Conservation (phyloP, 2,329 filamentous ascomycete species). For the Fusarium nurragi region DNA sequence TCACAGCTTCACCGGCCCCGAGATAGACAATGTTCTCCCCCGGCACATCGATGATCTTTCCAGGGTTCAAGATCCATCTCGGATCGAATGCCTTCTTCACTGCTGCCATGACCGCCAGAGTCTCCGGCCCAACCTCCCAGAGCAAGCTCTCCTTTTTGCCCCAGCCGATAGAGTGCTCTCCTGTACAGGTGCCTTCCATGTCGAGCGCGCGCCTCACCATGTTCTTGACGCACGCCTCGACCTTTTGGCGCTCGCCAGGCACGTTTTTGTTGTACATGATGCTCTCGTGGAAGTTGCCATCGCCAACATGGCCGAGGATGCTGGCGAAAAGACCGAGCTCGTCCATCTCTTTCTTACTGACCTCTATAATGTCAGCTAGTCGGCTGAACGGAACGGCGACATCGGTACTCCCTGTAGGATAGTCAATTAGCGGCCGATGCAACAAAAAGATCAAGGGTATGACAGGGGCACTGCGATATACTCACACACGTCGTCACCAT, state of each 20-base stretch:
- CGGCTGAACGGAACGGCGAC: slow-evolving; percentile 83
- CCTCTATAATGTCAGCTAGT: slow-evolving; percentile 78
- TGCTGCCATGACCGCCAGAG: slow-evolving; percentile 83
- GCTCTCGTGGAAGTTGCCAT: slow-evolving; percentile 93
- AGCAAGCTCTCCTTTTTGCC: slow-evolving; percentile 85
- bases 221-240: slow-evolving; percentile 83
- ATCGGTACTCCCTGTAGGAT: slow-evolving; percentile 74
- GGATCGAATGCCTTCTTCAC: slow-evolving; percentile 88
- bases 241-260: slow-evolving; percentile 74
- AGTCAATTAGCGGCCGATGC: not conserved
- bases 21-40: slow-evolving; percentile 43
- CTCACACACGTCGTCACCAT: slow-evolving; percentile 73
- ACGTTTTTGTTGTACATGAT: slow-evolving; percentile 85
- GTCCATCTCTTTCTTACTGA: slow-evolving; percentile 90
- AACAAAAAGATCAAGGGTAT: not conserved
- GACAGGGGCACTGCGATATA: not conserved
- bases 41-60: slow-evolving; percentile 85
- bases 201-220: slow-evolving; percentile 92
- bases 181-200: slow-evolving; percentile 94
- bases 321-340: slow-evolving; percentile 86
- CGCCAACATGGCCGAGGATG: slow-evolving; percentile 89
- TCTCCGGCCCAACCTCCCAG: slow-evolving; percentile 82
- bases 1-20: slow-evolving; percentile 36
- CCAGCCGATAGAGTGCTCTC: slow-evolving; percentile 86
- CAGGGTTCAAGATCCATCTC: slow-evolving; percentile 88